phyloP scores from a whole-genome alignment of 2,329 filamentous ascomycete species.

The Ophiocordyceps robertsii region DNA sequence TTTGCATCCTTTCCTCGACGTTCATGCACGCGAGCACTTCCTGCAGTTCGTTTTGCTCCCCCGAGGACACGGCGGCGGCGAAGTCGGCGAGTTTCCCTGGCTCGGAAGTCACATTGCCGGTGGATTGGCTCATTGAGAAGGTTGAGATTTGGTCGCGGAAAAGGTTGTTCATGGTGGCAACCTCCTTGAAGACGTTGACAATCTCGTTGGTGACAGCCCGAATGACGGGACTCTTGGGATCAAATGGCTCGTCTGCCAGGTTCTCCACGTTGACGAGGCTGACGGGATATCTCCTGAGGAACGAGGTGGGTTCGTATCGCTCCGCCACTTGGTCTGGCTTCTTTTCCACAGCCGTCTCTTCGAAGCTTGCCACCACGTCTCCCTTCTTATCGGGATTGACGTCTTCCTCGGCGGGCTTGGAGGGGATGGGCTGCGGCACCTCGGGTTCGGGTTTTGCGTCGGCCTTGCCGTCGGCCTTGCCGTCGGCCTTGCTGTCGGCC shows the following conservation, averaged over 20 bases:
- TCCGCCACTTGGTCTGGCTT: constrained; percentile 35
- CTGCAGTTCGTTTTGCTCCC: constrained; percentile 83
- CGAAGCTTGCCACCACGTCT: constrained; percentile 93
- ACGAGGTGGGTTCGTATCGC: constrained; percentile 76
- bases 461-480: too few species aligned
- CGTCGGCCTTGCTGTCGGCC: constrained; percentile 26
- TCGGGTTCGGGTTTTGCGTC: constrained; percentile 32
- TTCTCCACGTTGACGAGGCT: constrained; percentile 95
- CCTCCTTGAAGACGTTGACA: constrained; percentile 96
- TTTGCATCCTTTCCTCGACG: constrained; percentile 83
- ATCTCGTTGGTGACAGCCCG: constrained; percentile 93
- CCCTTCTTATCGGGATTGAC: constrained; percentile 58
- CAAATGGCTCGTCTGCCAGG: constrained; percentile 73
- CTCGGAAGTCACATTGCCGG: constrained; percentile 88
- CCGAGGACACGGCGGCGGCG: constrained; percentile 89
- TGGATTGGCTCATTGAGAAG: constrained; percentile 89
- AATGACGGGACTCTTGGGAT: constrained; percentile 79
- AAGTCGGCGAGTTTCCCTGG: constrained; percentile 94
- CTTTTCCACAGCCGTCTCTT: constrained; percentile 60
- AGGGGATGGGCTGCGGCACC: constrained; percentile 44
- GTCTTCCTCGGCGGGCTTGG: constrained; percentile 40
- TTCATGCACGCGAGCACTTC: constrained; percentile 81
- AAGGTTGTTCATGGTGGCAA: constrained; percentile 82
- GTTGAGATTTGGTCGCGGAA: constrained; percentile 97
- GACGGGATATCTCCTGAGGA: constrained; percentile 81